Evolutionary conservation across 2,329 filamentous ascomycete genomes (phyloP), one percentile per base, ranked within the genome.

Genomic region (Epichloe glyceriae): DNA sequence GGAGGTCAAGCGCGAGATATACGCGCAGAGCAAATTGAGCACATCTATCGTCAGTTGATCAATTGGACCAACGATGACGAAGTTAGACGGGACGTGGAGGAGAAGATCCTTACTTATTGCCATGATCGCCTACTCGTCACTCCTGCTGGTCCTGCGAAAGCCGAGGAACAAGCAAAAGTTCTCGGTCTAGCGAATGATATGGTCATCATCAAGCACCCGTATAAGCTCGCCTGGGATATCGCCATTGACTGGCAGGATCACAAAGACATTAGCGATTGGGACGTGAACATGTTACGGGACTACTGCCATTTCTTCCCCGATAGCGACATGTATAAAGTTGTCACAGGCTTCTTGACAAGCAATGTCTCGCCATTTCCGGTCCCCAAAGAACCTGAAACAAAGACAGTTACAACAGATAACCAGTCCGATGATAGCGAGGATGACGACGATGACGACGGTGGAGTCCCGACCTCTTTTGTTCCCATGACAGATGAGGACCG

Each of bases 181-280:
- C 69, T 85, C 60, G 83, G 85, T 53, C 72, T 93, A 49, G 89
- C 91, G 0, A 81, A 83, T 55, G 93, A 91, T 54, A 95, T 98
- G 86, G 91, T 98, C 54, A 86, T 95, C 53, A 93, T 98, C 64
- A 90, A 91, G 59, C 89, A 97, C 59, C 87, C 88, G 0, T 95
- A 85, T 67, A 80, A 84, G 55, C 74, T 94, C 15, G 93, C 93
- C 0, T 98, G 94, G 94, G 85, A 88, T 59, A 84, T 96, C 54
- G 78, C 86, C 33, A 74, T 98, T 52, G 88, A 97, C 62, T 97
- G 91, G 86, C 79, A 86, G 57, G 90, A 96, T 64, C 72, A 81
- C 41, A 82, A 86, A 58, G 79, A 79, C 45, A 76, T 93, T 46
- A 72, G 76, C n/a, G 79, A 88, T 26, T 85, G 88, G 72, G 90